Evolutionary conservation across 805 yeast species (phyloP).

Genomic region (Metschnikowia peoriensis): DNA sequence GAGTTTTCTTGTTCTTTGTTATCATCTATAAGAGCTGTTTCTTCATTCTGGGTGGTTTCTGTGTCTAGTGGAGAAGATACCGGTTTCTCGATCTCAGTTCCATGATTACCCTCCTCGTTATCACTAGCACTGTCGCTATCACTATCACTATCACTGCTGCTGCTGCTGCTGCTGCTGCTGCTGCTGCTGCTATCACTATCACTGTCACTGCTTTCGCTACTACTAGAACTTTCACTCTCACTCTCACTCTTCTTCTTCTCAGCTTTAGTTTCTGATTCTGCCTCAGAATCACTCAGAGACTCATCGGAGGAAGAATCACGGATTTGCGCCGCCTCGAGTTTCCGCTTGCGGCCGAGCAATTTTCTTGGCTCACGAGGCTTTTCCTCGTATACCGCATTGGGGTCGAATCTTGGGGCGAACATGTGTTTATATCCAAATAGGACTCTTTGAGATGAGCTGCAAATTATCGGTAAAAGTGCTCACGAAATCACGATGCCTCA

Average conservation of each 20-base stretch:
- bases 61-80: not conserved
- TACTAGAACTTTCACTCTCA: constrained; percentile 6
- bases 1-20: not conserved
- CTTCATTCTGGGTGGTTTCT: not conserved
- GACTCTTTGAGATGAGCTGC: not conserved
- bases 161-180: constrained; percentile 1
- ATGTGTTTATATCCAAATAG: constrained; percentile 24
- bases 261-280: not conserved
- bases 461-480: not conserved
- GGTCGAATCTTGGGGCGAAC: constrained; percentile 70
- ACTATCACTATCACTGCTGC: constrained; percentile 14
- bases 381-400: constrained; percentile 28
- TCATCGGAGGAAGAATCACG: constrained; percentile 4
- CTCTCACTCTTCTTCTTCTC: not conserved
- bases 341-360: constrained; percentile 19
- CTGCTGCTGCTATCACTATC: constrained; percentile 19
- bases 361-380: constrained; percentile 7
- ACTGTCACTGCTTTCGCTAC: constrained; percentile 16
- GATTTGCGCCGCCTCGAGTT: constrained; percentile 11
- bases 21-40: not conserved
- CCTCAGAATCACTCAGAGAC: constrained; percentile 9
- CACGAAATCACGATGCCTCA: not conserved
- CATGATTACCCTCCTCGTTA: constrained; percentile 13
- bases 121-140: constrained; percentile 10
- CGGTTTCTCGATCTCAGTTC: not conserved